phyloP scores from a whole-genome alignment of 164 flowering plant genomes.

The Nymphaea thermarum region DNA sequence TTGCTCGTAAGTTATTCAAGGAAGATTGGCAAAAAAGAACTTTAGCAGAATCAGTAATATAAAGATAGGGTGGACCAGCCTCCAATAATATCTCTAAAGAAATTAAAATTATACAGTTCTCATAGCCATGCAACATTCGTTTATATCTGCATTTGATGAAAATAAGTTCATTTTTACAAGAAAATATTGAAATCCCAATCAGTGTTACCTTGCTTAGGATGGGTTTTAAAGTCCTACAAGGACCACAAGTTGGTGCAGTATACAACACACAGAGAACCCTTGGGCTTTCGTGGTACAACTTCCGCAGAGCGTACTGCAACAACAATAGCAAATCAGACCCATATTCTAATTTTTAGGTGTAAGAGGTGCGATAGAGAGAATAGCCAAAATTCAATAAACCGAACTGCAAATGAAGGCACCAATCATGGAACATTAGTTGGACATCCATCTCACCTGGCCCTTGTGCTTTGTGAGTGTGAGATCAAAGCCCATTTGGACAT shows the following conservation, averaged over 20 bases:
- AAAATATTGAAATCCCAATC: background rate
- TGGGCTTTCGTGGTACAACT: slow-evolving; percentile 96
- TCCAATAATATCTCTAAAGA: too few relatives aligned
- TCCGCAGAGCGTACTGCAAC: slow-evolving; percentile 84
- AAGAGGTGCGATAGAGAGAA: too few relatives aligned
- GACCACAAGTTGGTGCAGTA: slow-evolving; percentile 96
- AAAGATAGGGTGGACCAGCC: too few relatives aligned
- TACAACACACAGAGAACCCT: slow-evolving; percentile 89
- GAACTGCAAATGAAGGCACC: background rate
- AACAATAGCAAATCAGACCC: too few relatives aligned
- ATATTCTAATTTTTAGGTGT: too few relatives aligned
- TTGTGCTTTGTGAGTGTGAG: slow-evolving; percentile 76
- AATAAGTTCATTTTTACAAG: background rate
- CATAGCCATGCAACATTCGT: too few relatives aligned
- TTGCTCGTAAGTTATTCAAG: too few relatives aligned
- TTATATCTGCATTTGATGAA: too few relatives aligned
- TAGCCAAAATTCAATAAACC: background rate
- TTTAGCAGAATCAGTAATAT: too few relatives aligned
- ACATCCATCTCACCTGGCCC: slow-evolving; percentile 60
- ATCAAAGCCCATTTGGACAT: slow-evolving; percentile 74
- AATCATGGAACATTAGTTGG: background rate
- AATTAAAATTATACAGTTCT: too few relatives aligned
- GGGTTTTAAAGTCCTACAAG: slow-evolving; percentile 96
- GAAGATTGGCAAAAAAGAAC: too few relatives aligned
- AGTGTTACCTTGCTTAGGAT: slow-evolving; percentile 77